These are phyloP conservation scores for Croton laevigatus DNA, from an alignment of 441 rosid genomes.

Conservation along the genomic window DNA sequence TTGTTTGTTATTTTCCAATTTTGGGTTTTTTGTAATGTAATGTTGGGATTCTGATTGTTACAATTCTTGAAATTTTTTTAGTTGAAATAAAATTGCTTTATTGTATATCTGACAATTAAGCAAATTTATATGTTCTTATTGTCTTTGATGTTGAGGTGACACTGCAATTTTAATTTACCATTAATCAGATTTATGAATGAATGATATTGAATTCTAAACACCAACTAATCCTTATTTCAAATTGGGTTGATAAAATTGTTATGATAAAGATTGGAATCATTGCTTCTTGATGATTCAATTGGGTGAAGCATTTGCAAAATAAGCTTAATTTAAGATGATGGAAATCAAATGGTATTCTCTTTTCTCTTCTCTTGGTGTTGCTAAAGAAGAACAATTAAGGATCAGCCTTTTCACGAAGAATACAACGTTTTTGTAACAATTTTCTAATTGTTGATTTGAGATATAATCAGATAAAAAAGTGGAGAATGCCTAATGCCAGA, in stretches of 20 bases:
- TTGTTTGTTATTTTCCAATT: neutral
- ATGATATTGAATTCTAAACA: no score
- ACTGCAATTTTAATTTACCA: neutral
- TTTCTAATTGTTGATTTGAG: neutral
- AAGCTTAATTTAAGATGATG: neutral
- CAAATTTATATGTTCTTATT: neutral
- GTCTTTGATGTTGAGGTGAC: neutral
- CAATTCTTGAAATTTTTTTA: constrained; percentile 2
- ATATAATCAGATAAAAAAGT: no score
- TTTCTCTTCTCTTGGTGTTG: neutral
- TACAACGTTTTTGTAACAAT: neutral
- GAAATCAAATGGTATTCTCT: neutral
- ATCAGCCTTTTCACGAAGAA: neutral
- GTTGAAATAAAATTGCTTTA: constrained; percentile 9
- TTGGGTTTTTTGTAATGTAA: constrained; percentile 1
- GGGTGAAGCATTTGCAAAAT: neutral
- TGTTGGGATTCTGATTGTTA: neutral
- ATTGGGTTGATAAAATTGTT: no score
- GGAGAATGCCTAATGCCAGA: neutral
- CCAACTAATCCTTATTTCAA: no score
- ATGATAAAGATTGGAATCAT: neutral
- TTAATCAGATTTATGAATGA: neutral
- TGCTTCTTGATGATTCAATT: neutral
- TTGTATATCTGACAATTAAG: neutral
- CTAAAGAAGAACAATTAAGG: neutral